Base-by-base conservation (phyloP, 495 filamentous ascomycete genomes). In the Aspergillus ellipticus region DNA sequence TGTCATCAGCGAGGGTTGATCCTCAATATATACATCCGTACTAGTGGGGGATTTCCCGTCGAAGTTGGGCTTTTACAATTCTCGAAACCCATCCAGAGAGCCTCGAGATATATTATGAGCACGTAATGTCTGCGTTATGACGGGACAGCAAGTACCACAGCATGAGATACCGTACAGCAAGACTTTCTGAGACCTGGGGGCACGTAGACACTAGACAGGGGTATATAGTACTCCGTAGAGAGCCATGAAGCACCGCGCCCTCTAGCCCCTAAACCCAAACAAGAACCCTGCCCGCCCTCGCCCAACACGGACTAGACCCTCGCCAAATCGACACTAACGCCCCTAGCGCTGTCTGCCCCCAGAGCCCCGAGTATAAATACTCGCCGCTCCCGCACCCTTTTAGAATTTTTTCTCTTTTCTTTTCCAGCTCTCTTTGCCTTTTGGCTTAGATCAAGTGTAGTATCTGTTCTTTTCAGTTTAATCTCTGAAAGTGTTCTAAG, bases 381-480 rank as follows among this genome's bases (percentile, higher is more conserved):
- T 2, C 15, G 1, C 13, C 17, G n/a, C 19, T 41, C 54, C 57
- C 16, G 51, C 45, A 19, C 31, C 17, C 9, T 20, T 63, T 63
- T 53, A 35, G 24, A 45, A 48, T 37, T 67, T 69, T 72, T 71
- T 64, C n/a, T 67, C 70, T 72, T 76, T 74, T 73, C 68, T 78
- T 76, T 63, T 76, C 70, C 68, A 81, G 75, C 75, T 82, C 76
- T 82, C 79, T 77, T 80, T 80, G 74, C 73, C 77, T 72, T 72
- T 76, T 78, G 73, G 78, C 79, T 78, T 74, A 94, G 89, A 93
- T 94, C 90, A 93, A 92, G 90, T 94, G 89, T 94, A 93, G 89
- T 94, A 96, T 94, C 90, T 95, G 90, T 95, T 95, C 90, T 95
- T 92, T 92, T 92, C 87, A 93, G 88, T 92, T 90, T 92, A 91